These are phyloP conservation scores for Trichoderma gracile DNA, from an alignment of 2,329 filamentous ascomycete species.

Conservation along the genomic window DNA sequence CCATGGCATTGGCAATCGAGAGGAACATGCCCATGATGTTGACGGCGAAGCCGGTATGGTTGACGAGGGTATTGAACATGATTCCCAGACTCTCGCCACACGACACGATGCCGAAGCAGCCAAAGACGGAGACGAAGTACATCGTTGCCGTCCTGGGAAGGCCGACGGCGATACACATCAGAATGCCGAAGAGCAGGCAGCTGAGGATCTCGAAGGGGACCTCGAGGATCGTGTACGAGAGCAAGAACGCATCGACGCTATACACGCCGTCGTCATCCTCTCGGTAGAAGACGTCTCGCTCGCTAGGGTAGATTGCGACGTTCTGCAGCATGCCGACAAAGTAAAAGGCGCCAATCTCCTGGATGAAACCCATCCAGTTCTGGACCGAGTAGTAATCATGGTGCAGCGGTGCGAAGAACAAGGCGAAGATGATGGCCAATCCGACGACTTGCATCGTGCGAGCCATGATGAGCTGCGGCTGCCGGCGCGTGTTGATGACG, in stretches of 20 bases:
- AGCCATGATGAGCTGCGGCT: conserved; percentile 64
- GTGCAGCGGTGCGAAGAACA: conserved; percentile 71
- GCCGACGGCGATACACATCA: conserved; percentile 65
- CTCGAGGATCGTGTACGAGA: conserved; percentile 69
- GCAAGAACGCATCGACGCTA: conserved; percentile 67
- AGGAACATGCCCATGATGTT: conserved; percentile 71
- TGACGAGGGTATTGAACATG: conserved; percentile 75
- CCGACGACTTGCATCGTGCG: conserved; percentile 68
- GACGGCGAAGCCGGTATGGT: conserved; percentile 72
- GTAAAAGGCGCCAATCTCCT: conserved; percentile 70
- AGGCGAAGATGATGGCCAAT: conserved; percentile 59
- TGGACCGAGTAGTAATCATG: conserved; percentile 70
- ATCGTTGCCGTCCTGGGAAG: conserved; percentile 62
- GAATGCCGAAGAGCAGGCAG: conserved; percentile 63
- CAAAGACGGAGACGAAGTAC: conserved; percentile 68
- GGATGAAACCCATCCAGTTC: conserved; percentile 70
- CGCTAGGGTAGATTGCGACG: conserved; percentile 69
- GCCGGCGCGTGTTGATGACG: conserved; percentile 67
- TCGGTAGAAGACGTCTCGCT: conserved; percentile 74
- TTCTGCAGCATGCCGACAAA: conserved; percentile 80
- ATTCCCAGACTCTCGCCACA: conserved; percentile 76
- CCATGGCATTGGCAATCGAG: conserved; percentile 69
- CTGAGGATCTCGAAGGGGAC: conserved; percentile 69
- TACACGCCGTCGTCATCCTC: conserved; percentile 75
- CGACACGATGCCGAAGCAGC: conserved; percentile 71